phyloP scores from a whole-genome alignment of 441 rosid species.

The Corymbia citriodora region DNA sequence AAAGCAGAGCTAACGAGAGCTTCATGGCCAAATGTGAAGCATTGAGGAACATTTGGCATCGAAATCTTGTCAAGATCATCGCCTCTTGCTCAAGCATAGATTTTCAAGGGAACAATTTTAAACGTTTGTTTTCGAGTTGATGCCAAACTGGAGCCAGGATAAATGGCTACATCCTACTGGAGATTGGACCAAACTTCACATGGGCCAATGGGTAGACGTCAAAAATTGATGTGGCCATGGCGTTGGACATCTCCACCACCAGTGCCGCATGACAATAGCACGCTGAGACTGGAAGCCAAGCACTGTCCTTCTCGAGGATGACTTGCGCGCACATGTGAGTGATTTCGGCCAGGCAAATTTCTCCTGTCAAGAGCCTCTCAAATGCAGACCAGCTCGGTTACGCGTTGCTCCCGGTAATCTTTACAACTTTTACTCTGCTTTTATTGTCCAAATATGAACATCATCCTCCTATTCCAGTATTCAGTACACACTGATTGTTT shows the following conservation, averaged over 20 bases:
- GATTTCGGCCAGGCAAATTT: background rate
- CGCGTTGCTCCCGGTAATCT: background rate
- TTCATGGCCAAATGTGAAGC: background rate
- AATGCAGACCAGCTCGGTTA: background rate
- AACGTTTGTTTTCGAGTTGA: conserved; percentile 4
- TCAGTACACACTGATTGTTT: background rate
- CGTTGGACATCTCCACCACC: background rate
- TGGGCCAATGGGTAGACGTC: background rate
- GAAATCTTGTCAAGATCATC: background rate
- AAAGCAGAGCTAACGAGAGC: background rate
- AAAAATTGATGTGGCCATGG: background rate
- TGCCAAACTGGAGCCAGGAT: conserved; percentile 10
- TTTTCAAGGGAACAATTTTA: background rate
- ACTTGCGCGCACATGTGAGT: too few relatives aligned
- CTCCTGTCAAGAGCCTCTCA: background rate
- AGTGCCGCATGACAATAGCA: background rate
- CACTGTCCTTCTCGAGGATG: too few relatives aligned
- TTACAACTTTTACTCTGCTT: background rate
- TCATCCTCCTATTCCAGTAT: background rate
- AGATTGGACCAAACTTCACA: background rate
- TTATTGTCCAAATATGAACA: background rate
- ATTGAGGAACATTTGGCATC: background rate
- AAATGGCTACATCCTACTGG: background rate
- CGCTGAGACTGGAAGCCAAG: background rate
- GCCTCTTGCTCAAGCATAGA: background rate